These are phyloP conservation scores for Phytophthora chlamydospora DNA, from an alignment of 352 stramenopile genomes.

Conservation along the genomic window DNA sequence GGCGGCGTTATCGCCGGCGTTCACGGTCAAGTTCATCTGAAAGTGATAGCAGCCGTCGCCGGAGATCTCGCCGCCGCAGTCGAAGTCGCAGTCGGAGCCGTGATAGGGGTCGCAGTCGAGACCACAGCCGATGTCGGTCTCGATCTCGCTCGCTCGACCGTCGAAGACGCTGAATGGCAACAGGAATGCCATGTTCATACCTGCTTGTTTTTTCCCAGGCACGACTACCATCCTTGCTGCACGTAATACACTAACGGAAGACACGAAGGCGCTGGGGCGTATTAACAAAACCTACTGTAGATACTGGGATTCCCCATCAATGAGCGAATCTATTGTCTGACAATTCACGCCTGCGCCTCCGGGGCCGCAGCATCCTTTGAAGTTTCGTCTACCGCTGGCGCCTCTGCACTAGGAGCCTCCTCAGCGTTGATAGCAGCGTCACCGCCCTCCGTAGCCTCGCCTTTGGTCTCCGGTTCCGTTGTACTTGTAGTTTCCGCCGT, in stretches of 20 bases:
- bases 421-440: slow-evolving; percentile 33
- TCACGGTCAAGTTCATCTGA: slow-evolving; percentile 34
- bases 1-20: slow-evolving; percentile 17
- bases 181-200: neutral
- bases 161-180: slow-evolving; percentile 23
- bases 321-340: slow-evolving; percentile 55
- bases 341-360: slow-evolving; percentile 46
- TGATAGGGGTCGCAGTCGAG: slow-evolving; percentile 10
- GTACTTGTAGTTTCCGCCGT: slow-evolving; percentile 19
- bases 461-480: slow-evolving; percentile 22
- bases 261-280: slow-evolving; percentile 3
- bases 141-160: slow-evolving; percentile 33
- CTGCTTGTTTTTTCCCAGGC: neutral
- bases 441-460: slow-evolving; percentile 29
- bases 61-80: slow-evolving; percentile 23
- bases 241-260: slow-evolving; percentile 9
- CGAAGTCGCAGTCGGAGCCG: slow-evolving; percentile 40
- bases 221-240: neutral
- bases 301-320: slow-evolving; percentile 37
- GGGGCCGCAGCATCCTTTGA: slow-evolving; percentile 33
- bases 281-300: slow-evolving; percentile 35
- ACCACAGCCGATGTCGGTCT: slow-evolving; percentile 32
- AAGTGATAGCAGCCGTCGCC: slow-evolving; percentile 16
- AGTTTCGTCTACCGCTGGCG: slow-evolving; percentile 37
- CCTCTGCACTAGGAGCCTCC: slow-evolving; percentile 36